These are phyloP conservation scores for Geum urbanum DNA, from an alignment of 306 rosid species.

Conservation along the genomic window DNA sequence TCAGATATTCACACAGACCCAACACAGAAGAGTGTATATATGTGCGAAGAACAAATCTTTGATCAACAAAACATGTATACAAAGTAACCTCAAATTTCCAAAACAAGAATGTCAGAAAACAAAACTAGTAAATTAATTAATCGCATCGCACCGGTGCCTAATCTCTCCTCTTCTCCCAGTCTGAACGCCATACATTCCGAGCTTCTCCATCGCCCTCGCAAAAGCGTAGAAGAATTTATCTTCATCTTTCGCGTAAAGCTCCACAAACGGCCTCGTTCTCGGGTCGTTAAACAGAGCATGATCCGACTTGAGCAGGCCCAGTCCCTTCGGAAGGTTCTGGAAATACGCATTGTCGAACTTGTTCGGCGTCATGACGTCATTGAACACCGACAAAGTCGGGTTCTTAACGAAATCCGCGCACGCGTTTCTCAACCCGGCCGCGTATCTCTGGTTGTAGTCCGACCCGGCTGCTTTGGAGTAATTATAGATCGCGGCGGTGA, in stretches of 20 bases:
- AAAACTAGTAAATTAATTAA: slow-evolving; percentile 33
- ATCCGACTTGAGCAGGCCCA: slow-evolving; percentile 73
- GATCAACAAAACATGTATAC: slow-evolving; percentile 26
- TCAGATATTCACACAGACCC: background rate
- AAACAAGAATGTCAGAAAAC: background rate
- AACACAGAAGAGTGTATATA: background rate
- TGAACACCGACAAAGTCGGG: slow-evolving; percentile 75
- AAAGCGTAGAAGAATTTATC: slow-evolving; percentile 53
- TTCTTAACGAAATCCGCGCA: slow-evolving; percentile 49
- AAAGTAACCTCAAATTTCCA: background rate
- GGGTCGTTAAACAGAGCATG: slow-evolving; percentile 52
- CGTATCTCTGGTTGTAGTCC: slow-evolving; percentile 57
- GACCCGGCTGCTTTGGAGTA: slow-evolving; percentile 14
- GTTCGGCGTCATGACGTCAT: slow-evolving; percentile 78
- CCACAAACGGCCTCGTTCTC: slow-evolving; percentile 53
- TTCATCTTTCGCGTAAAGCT: slow-evolving; percentile 49
- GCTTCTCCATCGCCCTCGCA: slow-evolving; percentile 67
- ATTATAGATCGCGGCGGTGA: slow-evolving; percentile 42
- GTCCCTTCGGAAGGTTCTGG: slow-evolving; percentile 67
- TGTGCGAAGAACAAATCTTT: slow-evolving; percentile 3
- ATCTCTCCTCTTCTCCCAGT: slow-evolving; percentile 76
- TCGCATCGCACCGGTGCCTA: slow-evolving; percentile 74
- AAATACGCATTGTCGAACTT: slow-evolving; percentile 74
- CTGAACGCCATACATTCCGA: slow-evolving; percentile 48
- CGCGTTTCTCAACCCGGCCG: slow-evolving; percentile 46